Conservation (phyloP, 139 green algal genomes). For the Coccomyxa sp. region DNA sequence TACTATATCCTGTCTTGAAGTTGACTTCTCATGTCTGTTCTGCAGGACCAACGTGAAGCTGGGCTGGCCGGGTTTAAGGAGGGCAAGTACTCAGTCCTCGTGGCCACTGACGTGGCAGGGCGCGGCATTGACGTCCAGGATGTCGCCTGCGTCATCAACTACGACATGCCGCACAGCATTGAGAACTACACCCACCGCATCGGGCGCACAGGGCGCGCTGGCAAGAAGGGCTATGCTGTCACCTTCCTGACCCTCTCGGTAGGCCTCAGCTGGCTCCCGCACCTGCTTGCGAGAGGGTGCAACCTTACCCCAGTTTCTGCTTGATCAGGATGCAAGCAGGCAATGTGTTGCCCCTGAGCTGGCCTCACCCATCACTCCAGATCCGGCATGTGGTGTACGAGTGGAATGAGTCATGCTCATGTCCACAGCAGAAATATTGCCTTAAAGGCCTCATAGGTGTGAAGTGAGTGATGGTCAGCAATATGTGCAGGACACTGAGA, state of each 20-base stretch:
- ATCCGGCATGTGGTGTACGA: too few species aligned
- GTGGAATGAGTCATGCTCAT: neutral
- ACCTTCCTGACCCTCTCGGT: slow-evolving; percentile 83
- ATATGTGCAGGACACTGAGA: slow-evolving; percentile 47
- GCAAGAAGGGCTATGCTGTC: slow-evolving; percentile 79
- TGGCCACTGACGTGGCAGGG: slow-evolving; percentile 97
- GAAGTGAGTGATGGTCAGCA: neutral
- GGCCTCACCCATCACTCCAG: too few species aligned
- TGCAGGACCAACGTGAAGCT: slow-evolving; percentile 81
- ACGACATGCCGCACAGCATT: slow-evolving; percentile 94
- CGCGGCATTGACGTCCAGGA: slow-evolving; percentile 93
- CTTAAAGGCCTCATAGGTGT: neutral
- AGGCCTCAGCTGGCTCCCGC: neutral
- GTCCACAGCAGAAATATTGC: neutral
- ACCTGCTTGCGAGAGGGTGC: too few species aligned
- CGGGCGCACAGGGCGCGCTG: slow-evolving; percentile 83
- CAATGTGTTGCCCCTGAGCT: too few species aligned
- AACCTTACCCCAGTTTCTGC: too few species aligned
- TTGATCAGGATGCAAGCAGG: too few species aligned
- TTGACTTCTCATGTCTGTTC: too few species aligned
- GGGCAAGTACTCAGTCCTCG: slow-evolving; percentile 87
- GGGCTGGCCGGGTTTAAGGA: slow-evolving; percentile 78
- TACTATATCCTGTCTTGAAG: too few species aligned
- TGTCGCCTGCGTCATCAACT: slow-evolving; percentile 95
- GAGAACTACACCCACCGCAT: slow-evolving; percentile 97